Evolutionary conservation across 768 basidiomycete species (phyloP).

Genomic region (Coprinopsis sp.): DNA sequence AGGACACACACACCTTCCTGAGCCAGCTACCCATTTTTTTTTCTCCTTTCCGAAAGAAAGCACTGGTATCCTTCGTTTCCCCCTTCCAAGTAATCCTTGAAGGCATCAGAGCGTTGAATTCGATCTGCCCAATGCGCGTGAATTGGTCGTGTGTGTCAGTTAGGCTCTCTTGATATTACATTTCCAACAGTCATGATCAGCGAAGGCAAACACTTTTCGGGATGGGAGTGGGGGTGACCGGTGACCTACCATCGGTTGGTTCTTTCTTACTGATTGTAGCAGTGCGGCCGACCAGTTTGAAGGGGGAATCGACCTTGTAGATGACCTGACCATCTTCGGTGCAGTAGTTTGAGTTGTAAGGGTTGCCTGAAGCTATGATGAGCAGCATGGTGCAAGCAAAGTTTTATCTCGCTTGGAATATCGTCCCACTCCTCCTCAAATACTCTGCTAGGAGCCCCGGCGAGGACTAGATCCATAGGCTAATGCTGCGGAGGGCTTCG

Average conservation of each 20-base stretch:
- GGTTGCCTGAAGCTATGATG: too few species aligned
- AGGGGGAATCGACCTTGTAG: constrained; percentile 13
- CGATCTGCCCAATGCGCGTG: neutral
- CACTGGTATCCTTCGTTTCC: neutral
- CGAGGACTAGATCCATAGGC: too few species aligned
- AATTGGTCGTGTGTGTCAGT: neutral
- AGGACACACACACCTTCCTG: neutral
- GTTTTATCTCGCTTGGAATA: too few species aligned
- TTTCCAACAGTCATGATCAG: neutral
- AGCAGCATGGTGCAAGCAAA: too few species aligned
- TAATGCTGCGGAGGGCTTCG: too few species aligned
- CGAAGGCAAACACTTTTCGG: neutral
- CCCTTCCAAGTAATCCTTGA: neutral
- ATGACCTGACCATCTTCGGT: constrained; percentile 17
- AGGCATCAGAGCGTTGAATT: neutral
- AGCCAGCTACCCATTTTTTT: neutral
- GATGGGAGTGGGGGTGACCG: neutral
- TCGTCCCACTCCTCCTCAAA: too few species aligned
- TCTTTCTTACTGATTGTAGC: neutral
- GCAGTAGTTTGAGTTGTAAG: constrained; percentile 16
- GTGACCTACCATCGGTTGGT: neutral
- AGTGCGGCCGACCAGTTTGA: neutral
- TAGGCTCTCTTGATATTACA: neutral
- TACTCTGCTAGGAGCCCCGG: too few species aligned
- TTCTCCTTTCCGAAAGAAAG: neutral